Conservation (phyloP, 176 grass and related monocot genomes). For the Rhynchospora tenuis region DNA sequence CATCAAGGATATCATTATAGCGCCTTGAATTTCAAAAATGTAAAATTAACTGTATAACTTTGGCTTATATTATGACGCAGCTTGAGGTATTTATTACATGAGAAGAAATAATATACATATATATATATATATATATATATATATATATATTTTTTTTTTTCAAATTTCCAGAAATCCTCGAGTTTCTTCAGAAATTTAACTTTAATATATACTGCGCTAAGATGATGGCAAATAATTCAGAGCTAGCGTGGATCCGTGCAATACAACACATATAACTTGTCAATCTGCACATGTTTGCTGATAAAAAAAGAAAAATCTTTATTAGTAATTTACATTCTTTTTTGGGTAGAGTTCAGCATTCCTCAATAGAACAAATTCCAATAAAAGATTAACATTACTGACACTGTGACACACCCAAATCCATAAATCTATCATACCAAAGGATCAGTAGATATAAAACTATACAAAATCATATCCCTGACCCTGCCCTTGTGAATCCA, state of each 20-base stretch:
- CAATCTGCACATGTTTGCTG: not conserved
- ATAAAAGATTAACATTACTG: not conserved
- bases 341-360: not conserved
- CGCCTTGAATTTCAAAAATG: no score
- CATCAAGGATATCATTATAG: no score
- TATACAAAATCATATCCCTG: constrained; percentile 46
- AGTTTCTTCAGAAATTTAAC: not conserved
- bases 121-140: no score
- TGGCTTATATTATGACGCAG: not conserved
- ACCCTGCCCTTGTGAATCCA: constrained; percentile 25
- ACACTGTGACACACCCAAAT: not conserved
- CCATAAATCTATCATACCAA: constrained; percentile 2
- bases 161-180: not conserved
- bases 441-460: constrained; percentile 50
- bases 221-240: not conserved
- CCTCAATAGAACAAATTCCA: not conserved
- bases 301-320: not conserved
- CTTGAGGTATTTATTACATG: not conserved
- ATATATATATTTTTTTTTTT: no score
- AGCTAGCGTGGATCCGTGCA: not conserved
- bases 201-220: not conserved
- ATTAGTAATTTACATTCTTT: not conserved
- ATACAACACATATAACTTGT: not conserved
- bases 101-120: no score
- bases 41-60: no score